Conservation (phyloP, 306 rosid genomes). For the Vicia faba region DNA sequence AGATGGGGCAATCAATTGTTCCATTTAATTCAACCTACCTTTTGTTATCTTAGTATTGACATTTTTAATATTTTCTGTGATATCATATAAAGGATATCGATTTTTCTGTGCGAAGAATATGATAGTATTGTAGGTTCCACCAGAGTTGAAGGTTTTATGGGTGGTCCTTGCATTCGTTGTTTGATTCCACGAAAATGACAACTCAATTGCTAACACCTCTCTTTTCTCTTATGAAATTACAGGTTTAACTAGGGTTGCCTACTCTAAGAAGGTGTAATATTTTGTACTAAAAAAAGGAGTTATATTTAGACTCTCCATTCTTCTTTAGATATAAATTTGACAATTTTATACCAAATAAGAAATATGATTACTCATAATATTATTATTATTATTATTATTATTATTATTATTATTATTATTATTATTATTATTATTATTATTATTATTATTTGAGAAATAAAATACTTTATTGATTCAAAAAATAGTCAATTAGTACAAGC, state of each 20-base stretch:
- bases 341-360: no score
- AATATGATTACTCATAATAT: no score
- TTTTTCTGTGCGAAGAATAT: slow-evolving; percentile 4
- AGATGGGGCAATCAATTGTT: slow-evolving; percentile 44
- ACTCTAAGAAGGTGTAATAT: neutral
- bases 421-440: no score
- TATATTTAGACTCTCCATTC: no score
- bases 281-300: no score
- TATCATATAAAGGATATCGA: slow-evolving; percentile 17
- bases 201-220: slow-evolving; percentile 16
- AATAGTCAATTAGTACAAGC: no score
- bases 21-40: slow-evolving; percentile 36
- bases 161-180: slow-evolving; percentile 32
- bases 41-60: slow-evolving; percentile 19
- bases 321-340: no score
- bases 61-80: neutral
- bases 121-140: slow-evolving; percentile 26
- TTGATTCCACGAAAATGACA: slow-evolving; percentile 37
- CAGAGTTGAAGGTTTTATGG: slow-evolving; percentile 30
- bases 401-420: no score
- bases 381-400: no score
- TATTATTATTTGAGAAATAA: no score
- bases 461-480: no score
- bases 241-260: neutral
- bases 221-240: neutral